Evolutionary conservation across 345 rosid species (phyloP).

Genomic region (Bruguiera sexangula): DNA sequence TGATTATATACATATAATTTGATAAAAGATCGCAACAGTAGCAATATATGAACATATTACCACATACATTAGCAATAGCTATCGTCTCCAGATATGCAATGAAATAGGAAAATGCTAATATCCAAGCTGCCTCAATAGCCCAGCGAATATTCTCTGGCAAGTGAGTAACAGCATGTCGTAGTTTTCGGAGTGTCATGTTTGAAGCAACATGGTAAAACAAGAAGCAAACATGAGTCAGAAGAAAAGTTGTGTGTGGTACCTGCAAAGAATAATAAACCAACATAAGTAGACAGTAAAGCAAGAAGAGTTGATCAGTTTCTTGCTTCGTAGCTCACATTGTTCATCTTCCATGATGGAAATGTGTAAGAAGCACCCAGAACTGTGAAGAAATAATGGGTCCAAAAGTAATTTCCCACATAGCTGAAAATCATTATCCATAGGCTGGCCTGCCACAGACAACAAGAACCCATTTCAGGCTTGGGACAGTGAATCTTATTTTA

Average conservation of each 20-base stretch:
- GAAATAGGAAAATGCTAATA: slow-evolving; percentile 85
- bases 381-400: slow-evolving; percentile 98
- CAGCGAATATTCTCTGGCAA: slow-evolving; percentile 66
- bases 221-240: slow-evolving; percentile 89
- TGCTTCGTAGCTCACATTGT: slow-evolving; percentile 53
- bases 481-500: neutral
- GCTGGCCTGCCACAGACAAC: slow-evolving; percentile 60
- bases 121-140: slow-evolving; percentile 78
- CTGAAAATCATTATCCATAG: slow-evolving; percentile 86
- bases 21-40: neutral
- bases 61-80: slow-evolving; percentile 85
- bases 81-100: slow-evolving; percentile 94
- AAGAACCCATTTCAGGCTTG: slow-evolving; percentile 17
- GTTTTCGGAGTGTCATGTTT: slow-evolving; percentile 86
- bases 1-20: neutral
- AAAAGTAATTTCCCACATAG: slow-evolving; percentile 95
- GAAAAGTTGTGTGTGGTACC: slow-evolving; percentile 98
- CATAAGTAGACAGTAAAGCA: neutral
- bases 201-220: slow-evolving; percentile 88
- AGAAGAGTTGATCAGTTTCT: neutral
- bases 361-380: slow-evolving; percentile 98
- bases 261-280: slow-evolving; percentile 31
- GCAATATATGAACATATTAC: slow-evolving; percentile 1
- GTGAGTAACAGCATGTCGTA: slow-evolving; percentile 58
- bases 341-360: slow-evolving; percentile 99